Conservation (phyloP, 805 yeast species). For the Diddensiella transvaalensis region DNA sequence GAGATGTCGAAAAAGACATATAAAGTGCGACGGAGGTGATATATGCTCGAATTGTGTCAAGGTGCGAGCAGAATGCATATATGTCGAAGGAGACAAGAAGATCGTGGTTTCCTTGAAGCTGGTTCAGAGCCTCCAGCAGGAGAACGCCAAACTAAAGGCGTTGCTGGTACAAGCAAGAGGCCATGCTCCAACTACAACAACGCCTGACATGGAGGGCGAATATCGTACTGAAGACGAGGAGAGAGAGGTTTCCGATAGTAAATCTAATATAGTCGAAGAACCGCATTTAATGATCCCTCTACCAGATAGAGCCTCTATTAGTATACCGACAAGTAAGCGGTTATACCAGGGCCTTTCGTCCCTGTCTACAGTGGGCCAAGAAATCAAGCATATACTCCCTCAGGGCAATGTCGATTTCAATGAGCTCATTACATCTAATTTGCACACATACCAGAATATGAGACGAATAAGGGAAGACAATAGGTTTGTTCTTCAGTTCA, state of each 20-base stretch:
- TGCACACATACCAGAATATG: background rate
- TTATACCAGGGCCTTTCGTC: conserved; percentile 3
- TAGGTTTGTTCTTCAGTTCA: background rate
- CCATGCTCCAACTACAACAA: background rate
- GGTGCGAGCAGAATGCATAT: conserved; percentile 20
- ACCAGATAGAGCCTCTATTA: background rate
- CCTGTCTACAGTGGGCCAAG: conserved; percentile 2
- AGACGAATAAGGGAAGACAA: background rate
- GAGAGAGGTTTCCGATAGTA: background rate
- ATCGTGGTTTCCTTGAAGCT: conserved; percentile 26
- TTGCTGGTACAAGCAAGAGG: conserved; percentile 1
- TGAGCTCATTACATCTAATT: background rate
- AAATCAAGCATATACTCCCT: background rate
- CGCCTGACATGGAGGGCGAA: background rate
- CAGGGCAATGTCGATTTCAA: conserved; percentile 10
- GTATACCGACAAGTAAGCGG: background rate
- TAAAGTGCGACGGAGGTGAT: conserved; percentile 24
- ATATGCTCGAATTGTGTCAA: conserved; percentile 21
- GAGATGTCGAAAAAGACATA: conserved; percentile 27
- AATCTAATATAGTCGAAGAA: background rate
- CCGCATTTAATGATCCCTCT: background rate
- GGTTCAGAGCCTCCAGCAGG: conserved; percentile 20
- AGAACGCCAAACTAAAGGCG: conserved; percentile 16
- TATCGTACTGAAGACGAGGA: conserved; percentile 2
- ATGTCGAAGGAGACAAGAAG: conserved; percentile 26